Base-by-base conservation (phyloP, 257 asterid genomes). In the Linderniella brevidens region DNA sequence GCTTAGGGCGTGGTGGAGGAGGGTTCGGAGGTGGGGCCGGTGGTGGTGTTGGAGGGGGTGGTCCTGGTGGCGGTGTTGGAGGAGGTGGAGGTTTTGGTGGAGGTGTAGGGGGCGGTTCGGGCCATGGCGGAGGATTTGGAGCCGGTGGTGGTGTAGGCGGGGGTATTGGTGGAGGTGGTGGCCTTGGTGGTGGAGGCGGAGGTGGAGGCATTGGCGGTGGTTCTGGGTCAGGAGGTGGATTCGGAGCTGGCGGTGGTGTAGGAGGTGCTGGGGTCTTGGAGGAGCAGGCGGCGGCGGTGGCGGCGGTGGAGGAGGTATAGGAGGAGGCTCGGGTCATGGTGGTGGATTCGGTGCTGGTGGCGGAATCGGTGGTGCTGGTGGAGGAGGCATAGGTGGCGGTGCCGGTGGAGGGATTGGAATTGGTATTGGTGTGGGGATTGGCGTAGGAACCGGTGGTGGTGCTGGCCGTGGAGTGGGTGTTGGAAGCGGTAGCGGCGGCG, bases 1-100 rank as follows among this genome's bases (percentile, higher is more conserved):
- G 76, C 56, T 60, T 53, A 0, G 72, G 77, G 19, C 61, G 43
- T 29, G 77, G 76, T 0, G 70, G 43, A 17, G 77, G 76, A 0
- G 70, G 75, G 1, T 32, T 54, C 3, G 72, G 72, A 0, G 67
- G 62, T 9, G 67, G 67, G 7, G 57, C 35, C 3, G 67, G 66
- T 17, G 69, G 62, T 1, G 69, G 67, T 0, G 20, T 29, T 0
- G 43, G 32, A 9, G 43, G 43, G 8, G 50, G 50, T 16, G 50
- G 50, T 13, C 6, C 11, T 15, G 73, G 73, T n/a, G 60, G 64
- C 0, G 71, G 68, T 1, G 17, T 41, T 0, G 73, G 73, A 25
- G 53, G 58, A 14, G 69, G 69, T 0, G 64, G 66, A 0, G 71
- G 71, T 10, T 9, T 53, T 0, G 65, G 66, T 4, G 54, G 61